phyloP scores from a whole-genome alignment of 176 grass and related monocot genomes.

The Tillandsia leiboldiana region DNA sequence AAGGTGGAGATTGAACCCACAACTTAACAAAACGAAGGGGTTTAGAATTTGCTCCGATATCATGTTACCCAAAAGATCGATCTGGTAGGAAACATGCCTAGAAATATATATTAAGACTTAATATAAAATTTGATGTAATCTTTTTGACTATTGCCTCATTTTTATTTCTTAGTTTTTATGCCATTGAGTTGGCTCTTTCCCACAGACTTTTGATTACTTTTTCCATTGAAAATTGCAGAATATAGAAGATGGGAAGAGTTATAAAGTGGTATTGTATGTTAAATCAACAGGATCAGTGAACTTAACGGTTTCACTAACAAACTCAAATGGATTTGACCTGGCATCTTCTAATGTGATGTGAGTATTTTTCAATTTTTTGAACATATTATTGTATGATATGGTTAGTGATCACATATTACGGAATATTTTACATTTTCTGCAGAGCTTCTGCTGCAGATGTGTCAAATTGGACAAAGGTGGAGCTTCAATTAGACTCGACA shows the following conservation, averaged over 20 bases:
- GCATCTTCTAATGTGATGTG: constrained; percentile 49
- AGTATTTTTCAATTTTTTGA: constrained; percentile 12
- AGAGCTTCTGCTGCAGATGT: constrained; percentile 30
- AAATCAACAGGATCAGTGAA: constrained; percentile 31
- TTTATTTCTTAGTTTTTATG: not conserved
- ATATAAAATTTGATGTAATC: not conserved
- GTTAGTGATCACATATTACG: not conserved
- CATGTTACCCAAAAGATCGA: no score
- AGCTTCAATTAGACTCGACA: constrained; percentile 23
- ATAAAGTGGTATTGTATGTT: constrained; percentile 57
- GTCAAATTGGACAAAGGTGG: constrained; percentile 31
- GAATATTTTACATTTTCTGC: constrained; percentile 7
- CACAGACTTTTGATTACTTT: constrained; percentile 4
- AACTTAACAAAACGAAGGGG: no score
- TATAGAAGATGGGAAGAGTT: constrained; percentile 65
- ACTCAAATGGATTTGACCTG: constrained; percentile 44
- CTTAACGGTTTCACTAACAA: constrained; percentile 52
- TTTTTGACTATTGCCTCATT: not conserved
- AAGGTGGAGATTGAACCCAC: no score
- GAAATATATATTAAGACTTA: not conserved
- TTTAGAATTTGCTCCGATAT: no score
- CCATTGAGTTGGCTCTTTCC: constrained; percentile 6
- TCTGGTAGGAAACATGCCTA: no score
- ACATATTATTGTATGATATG: not conserved
- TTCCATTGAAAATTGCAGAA: constrained; percentile 45